These are phyloP conservation scores for Elsinoe arachidis DNA, from an alignment of 2,329 filamentous ascomycete species.

Conservation along the genomic window DNA sequence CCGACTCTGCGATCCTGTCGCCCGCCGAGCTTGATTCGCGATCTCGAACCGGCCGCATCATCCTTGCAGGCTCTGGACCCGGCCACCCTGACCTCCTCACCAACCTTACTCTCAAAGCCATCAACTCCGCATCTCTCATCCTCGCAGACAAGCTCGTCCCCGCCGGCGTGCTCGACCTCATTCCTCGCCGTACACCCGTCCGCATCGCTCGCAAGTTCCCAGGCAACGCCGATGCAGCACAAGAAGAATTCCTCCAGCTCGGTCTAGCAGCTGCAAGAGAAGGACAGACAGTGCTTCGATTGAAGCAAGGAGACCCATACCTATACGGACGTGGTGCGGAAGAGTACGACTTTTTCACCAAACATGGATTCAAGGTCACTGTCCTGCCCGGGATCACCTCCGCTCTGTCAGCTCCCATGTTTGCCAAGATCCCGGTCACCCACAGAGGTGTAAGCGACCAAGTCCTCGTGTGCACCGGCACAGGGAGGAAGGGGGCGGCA, in stretches of 20 bases:
- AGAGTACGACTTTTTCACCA: constrained; percentile 76
- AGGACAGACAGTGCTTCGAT: constrained; percentile 72
- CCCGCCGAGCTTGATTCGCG: constrained; percentile 24
- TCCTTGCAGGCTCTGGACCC: constrained; percentile 85
- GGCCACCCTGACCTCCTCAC: constrained; percentile 90
- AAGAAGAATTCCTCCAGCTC: constrained; percentile 75
- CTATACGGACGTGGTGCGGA: constrained; percentile 92
- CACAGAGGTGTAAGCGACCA: constrained; percentile 87
- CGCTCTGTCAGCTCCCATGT: constrained; percentile 76
- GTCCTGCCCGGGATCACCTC: constrained; percentile 89
- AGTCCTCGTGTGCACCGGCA: constrained; percentile 92
- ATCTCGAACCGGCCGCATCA: constrained; percentile 56
- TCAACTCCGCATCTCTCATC: constrained; percentile 65
- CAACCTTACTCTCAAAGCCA: constrained; percentile 67
- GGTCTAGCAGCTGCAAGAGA: constrained; percentile 60
- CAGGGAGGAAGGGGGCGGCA: constrained; percentile 77
- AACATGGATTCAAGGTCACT: constrained; percentile 53
- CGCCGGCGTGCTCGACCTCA: constrained; percentile 73
- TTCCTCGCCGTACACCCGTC: constrained; percentile 80
- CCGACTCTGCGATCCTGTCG: constrained; percentile 23
- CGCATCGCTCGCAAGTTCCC: constrained; percentile 96
- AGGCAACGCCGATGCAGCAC: constrained; percentile 87
- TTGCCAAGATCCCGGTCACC: constrained; percentile 78
- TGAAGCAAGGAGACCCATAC: constrained; percentile 97
- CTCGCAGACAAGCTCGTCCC: constrained; percentile 83